Percentiles rank a stretch among this genome's conserved stretches.
Evolutionary conservation across 805 yeast species (phyloP).

Genomic region (Lipomyces kockii): DNA sequence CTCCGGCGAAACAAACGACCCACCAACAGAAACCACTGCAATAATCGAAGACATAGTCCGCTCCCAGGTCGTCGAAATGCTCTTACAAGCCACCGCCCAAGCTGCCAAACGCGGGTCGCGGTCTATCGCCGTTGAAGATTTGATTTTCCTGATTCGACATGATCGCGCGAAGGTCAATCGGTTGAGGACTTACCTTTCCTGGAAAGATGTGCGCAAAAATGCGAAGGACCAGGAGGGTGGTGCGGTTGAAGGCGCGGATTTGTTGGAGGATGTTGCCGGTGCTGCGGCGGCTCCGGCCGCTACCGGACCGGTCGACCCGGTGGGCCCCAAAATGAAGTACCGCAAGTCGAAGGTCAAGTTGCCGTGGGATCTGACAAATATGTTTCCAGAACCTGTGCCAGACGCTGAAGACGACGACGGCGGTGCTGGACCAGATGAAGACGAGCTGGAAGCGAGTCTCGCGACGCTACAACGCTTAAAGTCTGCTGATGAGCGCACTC

Average conservation of each 20-base stretch:
- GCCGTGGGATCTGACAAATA: slow-evolving; percentile 94
- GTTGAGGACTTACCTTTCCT: slow-evolving; percentile 84
- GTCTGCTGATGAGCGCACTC: slow-evolving; percentile 92
- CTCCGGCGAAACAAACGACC: slow-evolving; percentile 91
- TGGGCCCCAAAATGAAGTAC: slow-evolving; percentile 52
- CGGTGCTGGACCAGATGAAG: slow-evolving; percentile 62
- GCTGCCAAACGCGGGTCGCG: slow-evolving; percentile 81
- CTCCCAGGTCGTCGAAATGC: slow-evolving; percentile 89
- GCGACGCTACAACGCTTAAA: slow-evolving; percentile 88
- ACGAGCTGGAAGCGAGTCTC: slow-evolving; percentile 83
- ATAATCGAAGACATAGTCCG: slow-evolving; percentile 92
- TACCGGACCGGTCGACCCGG: slow-evolving; percentile 42
- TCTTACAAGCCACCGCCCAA: slow-evolving; percentile 74
- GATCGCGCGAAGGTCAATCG: slow-evolving; percentile 94
- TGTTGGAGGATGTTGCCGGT: slow-evolving; percentile 55
- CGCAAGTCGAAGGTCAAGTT: slow-evolving; percentile 79
- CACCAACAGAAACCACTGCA: slow-evolving; percentile 90
- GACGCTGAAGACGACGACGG: slow-evolving; percentile 64
- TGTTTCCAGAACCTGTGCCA: slow-evolving; percentile 88
- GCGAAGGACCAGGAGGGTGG: slow-evolving; percentile 71
- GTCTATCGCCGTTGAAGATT: slow-evolving; percentile 88
- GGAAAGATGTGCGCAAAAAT: slow-evolving; percentile 95
- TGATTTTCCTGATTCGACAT: slow-evolving; percentile 87
- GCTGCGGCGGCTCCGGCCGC: slow-evolving; percentile 51
- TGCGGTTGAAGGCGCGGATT: slow-evolving; percentile 54